A percentile compares a stretch with the other conserved stretches of the same genome.
phyloP scores from a whole-genome alignment of 1,284 basidiomycete genomes.

The Microbotryum silenes-acaulis region DNA sequence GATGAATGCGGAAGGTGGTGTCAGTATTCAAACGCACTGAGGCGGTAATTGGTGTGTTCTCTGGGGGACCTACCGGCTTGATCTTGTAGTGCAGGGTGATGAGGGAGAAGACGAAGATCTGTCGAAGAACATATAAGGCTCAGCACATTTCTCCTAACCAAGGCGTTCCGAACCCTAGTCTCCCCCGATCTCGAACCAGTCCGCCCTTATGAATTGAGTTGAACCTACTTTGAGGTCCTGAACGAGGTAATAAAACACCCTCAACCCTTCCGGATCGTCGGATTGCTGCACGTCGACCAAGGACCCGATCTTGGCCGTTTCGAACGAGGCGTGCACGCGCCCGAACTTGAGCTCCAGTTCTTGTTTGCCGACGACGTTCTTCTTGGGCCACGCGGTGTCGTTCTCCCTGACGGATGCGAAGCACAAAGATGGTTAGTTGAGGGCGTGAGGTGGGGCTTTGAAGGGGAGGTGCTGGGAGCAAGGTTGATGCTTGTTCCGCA shows the following conservation, averaged over 20 bases:
- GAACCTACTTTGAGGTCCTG: slow-evolving; percentile 82
- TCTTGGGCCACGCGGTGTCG: slow-evolving; percentile 95
- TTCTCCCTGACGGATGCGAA: slow-evolving; percentile 66
- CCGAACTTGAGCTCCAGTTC: slow-evolving; percentile 92
- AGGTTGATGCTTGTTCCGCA: neutral
- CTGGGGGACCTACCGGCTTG: slow-evolving; percentile 56
- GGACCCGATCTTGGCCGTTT: slow-evolving; percentile 98
- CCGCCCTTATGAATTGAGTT: too few species aligned
- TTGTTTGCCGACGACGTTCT: slow-evolving; percentile 95
- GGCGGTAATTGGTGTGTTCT: too few species aligned
- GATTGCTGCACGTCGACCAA: slow-evolving; percentile 94
- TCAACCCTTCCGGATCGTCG: slow-evolving; percentile 90
- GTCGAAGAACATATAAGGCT: neutral
- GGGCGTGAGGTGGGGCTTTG: neutral
- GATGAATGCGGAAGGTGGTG: too few species aligned
- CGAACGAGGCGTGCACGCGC: slow-evolving; percentile 93
- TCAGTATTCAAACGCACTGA: too few species aligned
- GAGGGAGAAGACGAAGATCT: slow-evolving; percentile 96
- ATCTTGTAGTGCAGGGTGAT: slow-evolving; percentile 99
- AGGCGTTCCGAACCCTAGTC: too few species aligned
- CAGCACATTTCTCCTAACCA: neutral
- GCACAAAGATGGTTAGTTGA: slow-evolving; percentile 2
- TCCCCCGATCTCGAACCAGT: too few species aligned
- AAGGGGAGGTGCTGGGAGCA: neutral
- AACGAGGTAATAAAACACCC: slow-evolving; percentile 98